phyloP scores from a whole-genome alignment of 148 eudicot genomes.

The Silene latifolia region DNA sequence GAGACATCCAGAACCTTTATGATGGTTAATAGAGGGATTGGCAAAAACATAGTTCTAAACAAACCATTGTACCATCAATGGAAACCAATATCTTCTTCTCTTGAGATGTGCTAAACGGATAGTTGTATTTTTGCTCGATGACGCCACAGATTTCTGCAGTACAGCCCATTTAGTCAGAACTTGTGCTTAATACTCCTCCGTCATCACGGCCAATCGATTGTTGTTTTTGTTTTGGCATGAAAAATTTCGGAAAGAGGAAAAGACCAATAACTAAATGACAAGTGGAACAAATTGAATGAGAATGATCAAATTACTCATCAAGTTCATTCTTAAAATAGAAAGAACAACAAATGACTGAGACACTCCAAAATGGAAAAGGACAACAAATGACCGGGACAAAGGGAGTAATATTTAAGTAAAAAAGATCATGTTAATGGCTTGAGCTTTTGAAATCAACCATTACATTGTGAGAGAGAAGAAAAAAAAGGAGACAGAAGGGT shows the following conservation, averaged over 20 bases:
- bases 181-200: background rate
- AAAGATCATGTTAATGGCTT: background rate
- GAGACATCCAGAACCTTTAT: background rate
- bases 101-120: constrained; percentile 57
- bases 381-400: no score
- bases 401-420: background rate
- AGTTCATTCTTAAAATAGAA: no score
- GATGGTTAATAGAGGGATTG: background rate
- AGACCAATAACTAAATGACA: no score
- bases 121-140: constrained; percentile 58
- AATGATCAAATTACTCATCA: no score
- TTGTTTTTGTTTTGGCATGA: no score
- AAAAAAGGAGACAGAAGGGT: background rate
- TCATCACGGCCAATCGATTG: no score
- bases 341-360: no score
- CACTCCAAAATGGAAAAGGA: no score
- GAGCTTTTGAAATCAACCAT: background rate
- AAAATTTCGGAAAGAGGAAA: no score
- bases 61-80: constrained; percentile 73
- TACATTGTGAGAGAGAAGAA: no score
- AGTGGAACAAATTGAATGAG: no score
- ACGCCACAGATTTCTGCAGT: constrained; percentile 66
- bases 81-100: constrained; percentile 72
- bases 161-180: constrained; percentile 14
- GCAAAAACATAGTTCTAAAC: constrained; percentile 16